A percentile compares a stretch with the other conserved stretches of the same genome.
These are phyloP conservation scores for Saposhnikovia divaricata DNA, from an alignment of 129 eudicot species.

Conservation along the genomic window DNA sequence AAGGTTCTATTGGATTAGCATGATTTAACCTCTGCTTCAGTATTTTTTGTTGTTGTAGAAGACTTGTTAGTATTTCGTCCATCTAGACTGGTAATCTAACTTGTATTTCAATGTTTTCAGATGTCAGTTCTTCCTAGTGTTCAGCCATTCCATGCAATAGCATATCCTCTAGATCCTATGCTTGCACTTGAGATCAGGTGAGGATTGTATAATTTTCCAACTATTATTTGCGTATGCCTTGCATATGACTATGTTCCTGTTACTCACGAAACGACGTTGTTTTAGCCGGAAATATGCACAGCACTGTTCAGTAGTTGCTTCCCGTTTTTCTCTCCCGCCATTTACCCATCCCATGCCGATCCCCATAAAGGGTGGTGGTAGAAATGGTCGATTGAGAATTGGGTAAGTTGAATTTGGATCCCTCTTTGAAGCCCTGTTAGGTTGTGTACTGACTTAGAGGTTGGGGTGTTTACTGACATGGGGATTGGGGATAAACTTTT, in stretches of 20 bases:
- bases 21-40: neutral
- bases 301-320: constrained; percentile 77
- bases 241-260: neutral
- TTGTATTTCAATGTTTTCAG: constrained; percentile 29
- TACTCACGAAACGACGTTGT: constrained; percentile 9
- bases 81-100: constrained; percentile 9
- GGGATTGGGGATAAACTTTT: neutral
- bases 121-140: constrained; percentile 94
- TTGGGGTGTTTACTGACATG: neutral
- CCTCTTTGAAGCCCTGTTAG: neutral
- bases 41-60: neutral
- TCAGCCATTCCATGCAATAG: constrained; percentile 98
- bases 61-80: neutral
- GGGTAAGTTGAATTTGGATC: constrained; percentile 40
- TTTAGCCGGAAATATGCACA: constrained; percentile 88
- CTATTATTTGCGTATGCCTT: neutral
- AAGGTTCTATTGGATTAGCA: constrained; percentile 41
- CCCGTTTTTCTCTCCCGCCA: constrained; percentile 80
- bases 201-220: neutral
- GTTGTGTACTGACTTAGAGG: neutral
- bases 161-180: constrained; percentile 95
- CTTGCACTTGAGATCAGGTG: constrained; percentile 96
- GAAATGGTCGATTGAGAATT: constrained; percentile 60
- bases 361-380: constrained; percentile 59
- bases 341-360: constrained; percentile 71